Conservation (phyloP, 2,329 filamentous ascomycete species). For the Aspergillus costaricaensis region DNA sequence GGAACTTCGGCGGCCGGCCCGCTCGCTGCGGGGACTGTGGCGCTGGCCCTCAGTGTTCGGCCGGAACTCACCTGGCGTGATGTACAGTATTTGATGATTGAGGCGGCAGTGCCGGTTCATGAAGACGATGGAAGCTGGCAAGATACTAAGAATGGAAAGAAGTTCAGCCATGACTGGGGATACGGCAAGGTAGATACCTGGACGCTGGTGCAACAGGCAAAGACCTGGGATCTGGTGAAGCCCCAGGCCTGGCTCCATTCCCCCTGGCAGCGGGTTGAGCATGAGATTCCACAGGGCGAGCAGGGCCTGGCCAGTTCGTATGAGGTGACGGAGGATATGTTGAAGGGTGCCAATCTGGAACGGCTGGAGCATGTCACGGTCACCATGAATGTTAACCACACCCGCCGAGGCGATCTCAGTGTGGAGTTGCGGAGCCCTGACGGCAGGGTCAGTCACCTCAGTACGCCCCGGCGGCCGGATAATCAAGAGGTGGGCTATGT, state of each 20-base stretch:
- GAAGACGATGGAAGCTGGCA: slow-evolving; percentile 76
- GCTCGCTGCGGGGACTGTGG: slow-evolving; percentile 87
- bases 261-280: slow-evolving; percentile 88
- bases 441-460: slow-evolving; percentile 79
- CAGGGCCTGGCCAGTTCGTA: slow-evolving; percentile 78
- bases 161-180: slow-evolving; percentile 91
- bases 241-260: slow-evolving; percentile 94
- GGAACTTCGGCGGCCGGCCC: slow-evolving; percentile 95
- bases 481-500: slow-evolving; percentile 69
- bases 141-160: slow-evolving; percentile 74
- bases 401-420: slow-evolving; percentile 83
- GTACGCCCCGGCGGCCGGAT: slow-evolving; percentile 72
- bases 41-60: slow-evolving; percentile 79
- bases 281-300: slow-evolving; percentile 80
- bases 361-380: slow-evolving; percentile 92
- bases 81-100: slow-evolving; percentile 84
- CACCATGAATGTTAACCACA: slow-evolving; percentile 94
- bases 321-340: slow-evolving; percentile 77
- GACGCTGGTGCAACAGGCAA: slow-evolving; percentile 79
- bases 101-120: slow-evolving; percentile 81
- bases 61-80: slow-evolving; percentile 92
- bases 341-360: slow-evolving; percentile 79
- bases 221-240: slow-evolving; percentile 83
- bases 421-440: slow-evolving; percentile 86
- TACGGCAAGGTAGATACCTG: slow-evolving; percentile 95